Evolutionary conservation across 257 asterid genomes (phyloP).

Genomic region (Scutellaria minor): DNA sequence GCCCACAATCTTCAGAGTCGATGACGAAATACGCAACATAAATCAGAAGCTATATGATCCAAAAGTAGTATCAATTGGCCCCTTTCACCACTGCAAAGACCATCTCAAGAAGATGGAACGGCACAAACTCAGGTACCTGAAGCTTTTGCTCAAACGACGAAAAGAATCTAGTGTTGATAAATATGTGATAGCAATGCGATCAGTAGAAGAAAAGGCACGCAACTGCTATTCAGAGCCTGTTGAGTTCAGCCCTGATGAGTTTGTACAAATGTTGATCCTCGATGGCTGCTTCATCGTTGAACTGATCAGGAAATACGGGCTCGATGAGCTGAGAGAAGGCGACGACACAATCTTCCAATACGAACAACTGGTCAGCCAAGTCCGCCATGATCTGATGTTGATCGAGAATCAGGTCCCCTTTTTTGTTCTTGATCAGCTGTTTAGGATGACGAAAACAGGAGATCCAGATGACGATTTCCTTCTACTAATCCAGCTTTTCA

Average conservation of each 20-base stretch:
- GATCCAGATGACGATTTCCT: conserved; percentile 38
- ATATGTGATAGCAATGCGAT: conserved; percentile 34
- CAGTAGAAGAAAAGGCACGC: conserved; percentile 35
- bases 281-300: conserved; percentile 50
- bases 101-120: conserved; percentile 43
- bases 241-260: conserved; percentile 22
- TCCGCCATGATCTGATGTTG: conserved; percentile 41
- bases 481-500: conserved; percentile 31
- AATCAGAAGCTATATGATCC: conserved; percentile 46
- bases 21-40: conserved; percentile 27
- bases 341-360: conserved; percentile 35
- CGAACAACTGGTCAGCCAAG: conserved; percentile 23
- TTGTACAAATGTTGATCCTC: conserved; percentile 46
- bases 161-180: conserved; percentile 26
- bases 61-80: conserved; percentile 47
- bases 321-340: conserved; percentile 14
- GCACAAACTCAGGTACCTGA: conserved; percentile 43
- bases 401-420: conserved; percentile 57
- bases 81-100: conserved; percentile 41
- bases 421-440: conserved; percentile 41
- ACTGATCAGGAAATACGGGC: conserved; percentile 33
- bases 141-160: conserved; percentile 35
- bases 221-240: conserved; percentile 39
- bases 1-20: conserved; percentile 39
- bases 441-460: conserved; percentile 40